These are phyloP conservation scores for Rubia occidens DNA, from an alignment of 305 asterid genomes.

Conservation along the genomic window DNA sequence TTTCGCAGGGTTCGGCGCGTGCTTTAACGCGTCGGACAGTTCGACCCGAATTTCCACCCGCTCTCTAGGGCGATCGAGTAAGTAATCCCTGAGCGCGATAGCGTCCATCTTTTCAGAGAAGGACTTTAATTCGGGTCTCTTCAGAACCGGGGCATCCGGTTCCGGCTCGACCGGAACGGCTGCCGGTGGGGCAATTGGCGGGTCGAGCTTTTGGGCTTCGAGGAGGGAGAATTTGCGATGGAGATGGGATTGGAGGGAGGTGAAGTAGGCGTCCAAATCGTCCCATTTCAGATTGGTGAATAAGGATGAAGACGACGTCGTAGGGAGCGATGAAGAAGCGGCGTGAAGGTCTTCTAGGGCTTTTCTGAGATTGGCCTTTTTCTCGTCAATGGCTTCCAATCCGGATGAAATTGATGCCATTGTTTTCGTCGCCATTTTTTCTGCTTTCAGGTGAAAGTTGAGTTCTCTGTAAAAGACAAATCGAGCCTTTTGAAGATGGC, in stretches of 20 bases:
- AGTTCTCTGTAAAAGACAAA: background rate
- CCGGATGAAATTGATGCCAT: constrained; percentile 8
- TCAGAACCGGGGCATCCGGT: constrained; percentile 25
- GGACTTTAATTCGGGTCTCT: constrained; percentile 41
- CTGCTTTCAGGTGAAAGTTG: too few species aligned
- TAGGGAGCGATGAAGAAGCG: constrained; percentile 7
- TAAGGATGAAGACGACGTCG: constrained; percentile 15
- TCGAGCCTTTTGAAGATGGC: too few species aligned
- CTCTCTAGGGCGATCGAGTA: constrained; percentile 42
- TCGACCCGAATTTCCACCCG: constrained; percentile 41
- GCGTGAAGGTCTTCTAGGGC: constrained; percentile 16
- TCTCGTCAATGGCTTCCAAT: constrained; percentile 14
- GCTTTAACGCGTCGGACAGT: constrained; percentile 44
- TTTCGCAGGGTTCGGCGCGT: constrained; percentile 42
- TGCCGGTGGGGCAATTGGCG: background rate
- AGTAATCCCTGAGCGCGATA: constrained; percentile 36
- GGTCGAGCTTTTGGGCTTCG: constrained; percentile 22
- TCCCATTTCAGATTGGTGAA: constrained; percentile 35
- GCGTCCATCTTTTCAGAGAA: constrained; percentile 53
- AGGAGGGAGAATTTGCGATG: constrained; percentile 31
- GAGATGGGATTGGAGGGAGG: constrained; percentile 37
- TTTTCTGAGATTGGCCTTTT: constrained; percentile 15
- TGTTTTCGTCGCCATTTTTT: background rate
- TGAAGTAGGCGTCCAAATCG: constrained; percentile 42
- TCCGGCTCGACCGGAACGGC: constrained; percentile 13